Base-by-base conservation (phyloP, 441 rosid species). In the Melastoma candidum region DNA sequence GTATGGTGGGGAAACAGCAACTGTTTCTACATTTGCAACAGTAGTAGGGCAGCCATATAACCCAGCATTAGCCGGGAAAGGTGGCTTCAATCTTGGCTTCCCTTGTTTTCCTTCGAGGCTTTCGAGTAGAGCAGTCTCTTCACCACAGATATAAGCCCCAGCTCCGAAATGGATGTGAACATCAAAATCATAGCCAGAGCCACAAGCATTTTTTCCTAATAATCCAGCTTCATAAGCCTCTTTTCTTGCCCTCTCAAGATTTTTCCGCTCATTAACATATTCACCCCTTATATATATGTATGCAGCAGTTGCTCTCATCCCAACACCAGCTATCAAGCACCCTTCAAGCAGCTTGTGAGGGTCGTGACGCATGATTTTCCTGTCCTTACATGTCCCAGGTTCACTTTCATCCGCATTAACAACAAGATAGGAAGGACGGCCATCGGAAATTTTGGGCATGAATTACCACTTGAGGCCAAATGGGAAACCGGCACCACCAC, bases 351-450 rank as follows among this genome's bases (percentile, higher is more conserved):
- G 63, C 66, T 94, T 94, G 75, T 94, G 99, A 27, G 97, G 99
- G 69, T 94, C 97, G 43, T 87, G 99, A 46, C 97, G 82, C 97
- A 94, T 84, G 54, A 94, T 94, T 56, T 94, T 97, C 75, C 97
- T 85, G 59, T 94, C 99, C 71, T 90, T 89, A 67, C 97, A 90
- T 63, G 99, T 94, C 65, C 97, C 99, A 26, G 99, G 97, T 74
- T 94, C 99, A 87, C 99, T 94, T 77, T 94, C 99, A 82, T 94
- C 99, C 45, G 95, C 99, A 51, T 90, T 87, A 46, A 94, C 96
- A 57, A 90, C 99, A 58, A 94, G 88, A 74, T 90, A 94, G 26
- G 97, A 88, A 1, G 99, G 99, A 49, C 97, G 97, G 0, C 97
- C 97, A 70, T 94, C 99, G 54, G 97, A 94, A 46, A 77, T 85